Conservation (phyloP, 169 alveolate species). For the Plasmodium vinckei region DNA sequence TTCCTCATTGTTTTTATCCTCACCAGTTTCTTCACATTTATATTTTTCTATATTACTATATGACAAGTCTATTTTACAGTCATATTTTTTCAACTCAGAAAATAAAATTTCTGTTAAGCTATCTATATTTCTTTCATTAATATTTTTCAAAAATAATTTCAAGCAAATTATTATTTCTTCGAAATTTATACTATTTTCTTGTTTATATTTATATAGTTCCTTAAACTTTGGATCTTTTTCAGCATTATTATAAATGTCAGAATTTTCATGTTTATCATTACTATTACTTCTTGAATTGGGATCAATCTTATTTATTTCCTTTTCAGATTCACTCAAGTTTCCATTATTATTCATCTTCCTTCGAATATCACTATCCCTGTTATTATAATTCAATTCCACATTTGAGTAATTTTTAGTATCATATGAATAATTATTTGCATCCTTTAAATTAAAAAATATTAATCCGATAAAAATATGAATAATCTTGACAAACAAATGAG, state of each 20-base stretch:
- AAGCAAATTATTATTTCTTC: slow-evolving; percentile 40
- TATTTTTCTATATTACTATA: slow-evolving; percentile 24
- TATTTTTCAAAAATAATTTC: slow-evolving; percentile 44
- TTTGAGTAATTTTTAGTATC: slow-evolving; percentile 18
- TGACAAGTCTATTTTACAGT: slow-evolving; percentile 46
- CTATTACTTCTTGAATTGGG: background rate
- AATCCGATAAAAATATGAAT: slow-evolving; percentile 20
- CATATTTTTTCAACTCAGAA: slow-evolving; percentile 23
- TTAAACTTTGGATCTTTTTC: background rate
- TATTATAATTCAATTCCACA: slow-evolving; percentile 8
- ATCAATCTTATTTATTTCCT: background rate
- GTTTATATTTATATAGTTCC: background rate
- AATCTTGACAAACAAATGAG: slow-evolving; percentile 20
- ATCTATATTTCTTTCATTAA: slow-evolving; percentile 57
- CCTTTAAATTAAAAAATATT: slow-evolving; percentile 3
- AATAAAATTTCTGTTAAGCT: slow-evolving; percentile 35
- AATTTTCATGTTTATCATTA: background rate
- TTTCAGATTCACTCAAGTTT: background rate
- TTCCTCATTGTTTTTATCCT: background rate
- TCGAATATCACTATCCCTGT: background rate
- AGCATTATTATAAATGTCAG: background rate
- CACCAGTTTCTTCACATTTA: background rate
- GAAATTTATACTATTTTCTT: slow-evolving; percentile 15
- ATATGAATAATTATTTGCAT: slow-evolving; percentile 1
- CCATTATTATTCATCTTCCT: background rate